Conservation (phyloP, 257 asterid species). For the Verbascum thapsus region DNA sequence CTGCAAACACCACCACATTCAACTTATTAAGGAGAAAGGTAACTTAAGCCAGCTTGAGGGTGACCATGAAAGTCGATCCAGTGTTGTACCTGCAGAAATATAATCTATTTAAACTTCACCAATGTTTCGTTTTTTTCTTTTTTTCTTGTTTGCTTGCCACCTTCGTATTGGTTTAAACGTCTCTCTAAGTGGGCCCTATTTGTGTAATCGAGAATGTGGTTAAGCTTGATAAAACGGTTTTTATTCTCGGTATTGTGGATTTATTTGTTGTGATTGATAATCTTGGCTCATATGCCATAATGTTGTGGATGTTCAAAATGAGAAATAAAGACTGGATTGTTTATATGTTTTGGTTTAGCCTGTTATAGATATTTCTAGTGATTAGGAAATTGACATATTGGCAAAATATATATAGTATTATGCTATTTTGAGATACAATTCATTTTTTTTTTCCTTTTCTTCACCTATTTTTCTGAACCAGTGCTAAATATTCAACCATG, state of each 20-base stretch:
- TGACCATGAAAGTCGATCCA: conserved; percentile 48
- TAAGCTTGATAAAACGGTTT: conserved; percentile 20
- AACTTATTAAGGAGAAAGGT: conserved; percentile 97
- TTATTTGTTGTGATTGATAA: conserved; percentile 27
- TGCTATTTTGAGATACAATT: too few relatives aligned
- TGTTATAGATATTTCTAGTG: neutral
- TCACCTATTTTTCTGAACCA: too few relatives aligned
- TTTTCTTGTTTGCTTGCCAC: conserved; percentile 20
- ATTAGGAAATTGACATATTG: neutral
- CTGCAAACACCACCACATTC: conserved; percentile 97
- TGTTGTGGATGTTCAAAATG: conserved; percentile 30
- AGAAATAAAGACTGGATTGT: conserved; percentile 18
- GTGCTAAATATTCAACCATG: too few relatives aligned
- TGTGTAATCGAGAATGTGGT: conserved; percentile 34
- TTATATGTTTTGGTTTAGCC: neutral
- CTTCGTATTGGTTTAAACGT: conserved; percentile 27
- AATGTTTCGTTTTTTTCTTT: conserved; percentile 1
- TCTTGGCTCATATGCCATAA: conserved; percentile 32
- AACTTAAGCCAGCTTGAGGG: conserved; percentile 97
- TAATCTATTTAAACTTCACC: conserved; percentile 11
- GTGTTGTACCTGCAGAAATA: conserved; percentile 41
- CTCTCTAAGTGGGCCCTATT: conserved; percentile 15
- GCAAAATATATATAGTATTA: too few relatives aligned
- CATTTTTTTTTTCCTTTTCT: too few relatives aligned
- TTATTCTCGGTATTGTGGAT: conserved; percentile 3